Evolutionary conservation across 2,329 filamentous ascomycete genomes (phyloP).

Genomic region (Aureobasidium subglaciale): DNA sequence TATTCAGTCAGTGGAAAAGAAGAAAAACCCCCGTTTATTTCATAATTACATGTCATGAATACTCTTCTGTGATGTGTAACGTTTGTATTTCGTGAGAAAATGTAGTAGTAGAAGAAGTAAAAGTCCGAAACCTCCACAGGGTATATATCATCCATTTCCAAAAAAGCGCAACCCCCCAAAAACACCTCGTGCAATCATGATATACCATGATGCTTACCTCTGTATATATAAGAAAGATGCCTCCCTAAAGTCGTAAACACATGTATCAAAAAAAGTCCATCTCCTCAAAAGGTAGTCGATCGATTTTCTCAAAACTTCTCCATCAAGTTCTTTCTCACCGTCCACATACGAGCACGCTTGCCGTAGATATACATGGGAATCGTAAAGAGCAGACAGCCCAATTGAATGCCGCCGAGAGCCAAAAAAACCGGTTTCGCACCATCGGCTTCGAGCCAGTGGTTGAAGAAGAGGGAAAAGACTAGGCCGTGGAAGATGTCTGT

Average conservation of each 20-base stretch:
- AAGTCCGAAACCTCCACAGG: too few species aligned
- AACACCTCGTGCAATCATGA: too few species aligned
- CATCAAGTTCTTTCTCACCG: constrained; percentile 76
- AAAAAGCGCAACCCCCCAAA: too few species aligned
- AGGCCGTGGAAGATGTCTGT: constrained; percentile 77
- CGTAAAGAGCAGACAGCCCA: constrained; percentile 64
- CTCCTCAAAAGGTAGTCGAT: background rate
- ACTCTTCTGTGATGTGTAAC: background rate
- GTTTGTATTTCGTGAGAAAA: background rate
- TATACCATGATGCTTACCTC: too few species aligned
- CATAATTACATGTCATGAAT: background rate
- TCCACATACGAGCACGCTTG: constrained; percentile 91
- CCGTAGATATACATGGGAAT: constrained; percentile 94
- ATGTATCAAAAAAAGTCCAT: too few species aligned
- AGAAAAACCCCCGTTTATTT: background rate
- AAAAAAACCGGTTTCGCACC: constrained; percentile 74
- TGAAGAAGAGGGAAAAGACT: constrained; percentile 82
- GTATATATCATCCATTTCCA: too few species aligned
- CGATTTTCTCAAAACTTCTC: constrained; percentile 63
- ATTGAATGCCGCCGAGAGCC: constrained; percentile 77
- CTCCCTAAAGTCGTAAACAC: too few species aligned
- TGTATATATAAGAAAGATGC: too few species aligned
- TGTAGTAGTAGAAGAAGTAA: background rate
- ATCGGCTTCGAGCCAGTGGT: constrained; percentile 68
- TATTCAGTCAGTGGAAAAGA: background rate